A percentile compares a stretch with the other conserved stretches of the same genome.
Conservation (phyloP, 1,139 yeast species). For the Lizanozyma gosingica region DNA sequence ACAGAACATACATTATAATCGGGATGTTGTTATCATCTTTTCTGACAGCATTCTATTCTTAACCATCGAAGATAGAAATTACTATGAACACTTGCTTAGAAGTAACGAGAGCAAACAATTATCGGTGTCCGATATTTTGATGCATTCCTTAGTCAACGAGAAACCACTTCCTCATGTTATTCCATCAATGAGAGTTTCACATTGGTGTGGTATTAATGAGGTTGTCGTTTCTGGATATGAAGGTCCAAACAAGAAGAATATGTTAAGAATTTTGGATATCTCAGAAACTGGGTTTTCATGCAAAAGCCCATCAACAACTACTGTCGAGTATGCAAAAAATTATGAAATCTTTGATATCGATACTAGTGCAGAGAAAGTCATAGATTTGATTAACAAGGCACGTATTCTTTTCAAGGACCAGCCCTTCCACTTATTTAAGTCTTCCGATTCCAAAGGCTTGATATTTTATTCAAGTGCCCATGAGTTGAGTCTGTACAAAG, state of each 20-base stretch:
- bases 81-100: slow-evolving; percentile 14
- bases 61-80: slow-evolving; percentile 34
- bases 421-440: slow-evolving; percentile 77
- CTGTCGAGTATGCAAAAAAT: neutral
- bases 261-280: neutral
- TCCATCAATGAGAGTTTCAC: slow-evolving; percentile 60
- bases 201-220: slow-evolving; percentile 61
- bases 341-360: slow-evolving; percentile 7
- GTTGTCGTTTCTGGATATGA: slow-evolving; percentile 38
- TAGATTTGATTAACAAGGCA: slow-evolving; percentile 67
- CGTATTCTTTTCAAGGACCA: slow-evolving; percentile 69
- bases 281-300: neutral
- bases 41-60: slow-evolving; percentile 71
- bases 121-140: slow-evolving; percentile 64
- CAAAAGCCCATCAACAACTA: slow-evolving; percentile 2
- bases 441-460: slow-evolving; percentile 23
- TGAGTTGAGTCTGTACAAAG: slow-evolving; percentile 47
- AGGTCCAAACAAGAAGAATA: slow-evolving; percentile 8
- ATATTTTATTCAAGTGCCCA: slow-evolving; percentile 74
- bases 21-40: slow-evolving; percentile 62
- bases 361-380: slow-evolving; percentile 34
- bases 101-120: neutral
- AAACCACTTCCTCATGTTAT: slow-evolving; percentile 59
- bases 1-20: slow-evolving; percentile 17
- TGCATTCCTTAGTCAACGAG: slow-evolving; percentile 85